Conservation (phyloP, 768 basidiomycete species). For the Tephrocybe rancida region DNA sequence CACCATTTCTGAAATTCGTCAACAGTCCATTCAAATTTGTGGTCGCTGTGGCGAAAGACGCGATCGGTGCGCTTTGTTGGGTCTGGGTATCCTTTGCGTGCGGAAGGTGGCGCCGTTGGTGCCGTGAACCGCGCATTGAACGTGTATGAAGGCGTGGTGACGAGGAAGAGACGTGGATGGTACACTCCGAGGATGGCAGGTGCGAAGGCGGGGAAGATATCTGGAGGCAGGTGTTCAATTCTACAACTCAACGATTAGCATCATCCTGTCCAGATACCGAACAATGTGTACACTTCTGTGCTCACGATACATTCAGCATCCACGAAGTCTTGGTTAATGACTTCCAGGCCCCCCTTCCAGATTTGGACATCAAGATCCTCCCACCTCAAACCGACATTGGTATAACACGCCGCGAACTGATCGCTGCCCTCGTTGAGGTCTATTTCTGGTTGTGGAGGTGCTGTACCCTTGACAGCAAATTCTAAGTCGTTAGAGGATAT, state of each 20-base stretch:
- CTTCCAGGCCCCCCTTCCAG: conserved; percentile 77
- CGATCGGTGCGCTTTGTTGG: conserved; percentile 77
- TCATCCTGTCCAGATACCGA: background rate
- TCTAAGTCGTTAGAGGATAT: conserved; percentile 54
- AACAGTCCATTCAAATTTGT: conserved; percentile 88
- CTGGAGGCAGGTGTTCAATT: conserved; percentile 75
- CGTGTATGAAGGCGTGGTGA: conserved; percentile 86
- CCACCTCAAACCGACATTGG: conserved; percentile 54
- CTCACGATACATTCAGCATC: conserved; percentile 72
- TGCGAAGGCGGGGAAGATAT: conserved; percentile 62
- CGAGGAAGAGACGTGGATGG: conserved; percentile 67
- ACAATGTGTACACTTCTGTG: conserved; percentile 71
- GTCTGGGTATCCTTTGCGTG: conserved; percentile 61
- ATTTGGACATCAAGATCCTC: conserved; percentile 65
- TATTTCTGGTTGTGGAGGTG: conserved; percentile 36
- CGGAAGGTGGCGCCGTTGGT: conserved; percentile 45
- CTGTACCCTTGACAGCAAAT: conserved; percentile 51
- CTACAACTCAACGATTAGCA: conserved; percentile 37
- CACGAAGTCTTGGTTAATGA: conserved; percentile 65
- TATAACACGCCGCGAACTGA: conserved; percentile 25
- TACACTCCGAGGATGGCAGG: conserved; percentile 79
- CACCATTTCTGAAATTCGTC: conserved; percentile 77
- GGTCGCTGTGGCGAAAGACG: conserved; percentile 79
- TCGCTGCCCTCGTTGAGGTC: conserved; percentile 21
- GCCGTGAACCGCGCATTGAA: conserved; percentile 79